Base-by-base conservation (phyloP, 805 yeast species). In the Pichia pseudocactophila region DNA sequence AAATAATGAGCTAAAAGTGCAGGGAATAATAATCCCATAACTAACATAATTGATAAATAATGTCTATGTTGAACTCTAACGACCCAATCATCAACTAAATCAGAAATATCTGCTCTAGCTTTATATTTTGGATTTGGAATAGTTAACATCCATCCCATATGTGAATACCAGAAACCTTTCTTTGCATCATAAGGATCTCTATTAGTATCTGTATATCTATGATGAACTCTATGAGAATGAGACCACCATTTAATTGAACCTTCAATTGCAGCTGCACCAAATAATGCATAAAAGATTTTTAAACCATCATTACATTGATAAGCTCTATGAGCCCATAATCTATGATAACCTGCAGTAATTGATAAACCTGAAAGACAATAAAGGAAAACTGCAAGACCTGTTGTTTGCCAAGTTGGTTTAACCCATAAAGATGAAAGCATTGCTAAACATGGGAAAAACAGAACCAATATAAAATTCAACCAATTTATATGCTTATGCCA, bases 201-300 rank as follows among this genome's bases (percentile, higher is more conserved):
- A 43, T 62, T 57, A 22, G 92, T 84, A 64, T 84, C 94, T 5
- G 92, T 83, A 64, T 82, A 84, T 68, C 94, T 73, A 66, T 84
- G 94, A 62, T 84, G 94, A 43, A 83, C 72, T 73, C 94, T 75
- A 65, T 84, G 94, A 40, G 82, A 73, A 60, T 83, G 92, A 37
- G 82, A 76, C 94, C 94, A 84, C 92, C 92, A 83, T 63, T 83
- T 83, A 61, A 83, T 78, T 34, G 90, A 82, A 50, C 94, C 94
- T 62, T 83, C 88, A 38, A 83, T 78, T 42, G 88, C 77, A 34
- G 88, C 83, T 28, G 90, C 86, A 49, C 94, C 94, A 54, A 83
- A 83, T 22, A 81, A 61, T 6, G 90, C 94, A 57, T 65, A 82
- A 51, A 80, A 75, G 34, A 81, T 55, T 51, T 78, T 73, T 34